These are phyloP conservation scores for Hypoxylon perforatum DNA, from an alignment of 495 filamentous ascomycete species.

Conservation along the genomic window DNA sequence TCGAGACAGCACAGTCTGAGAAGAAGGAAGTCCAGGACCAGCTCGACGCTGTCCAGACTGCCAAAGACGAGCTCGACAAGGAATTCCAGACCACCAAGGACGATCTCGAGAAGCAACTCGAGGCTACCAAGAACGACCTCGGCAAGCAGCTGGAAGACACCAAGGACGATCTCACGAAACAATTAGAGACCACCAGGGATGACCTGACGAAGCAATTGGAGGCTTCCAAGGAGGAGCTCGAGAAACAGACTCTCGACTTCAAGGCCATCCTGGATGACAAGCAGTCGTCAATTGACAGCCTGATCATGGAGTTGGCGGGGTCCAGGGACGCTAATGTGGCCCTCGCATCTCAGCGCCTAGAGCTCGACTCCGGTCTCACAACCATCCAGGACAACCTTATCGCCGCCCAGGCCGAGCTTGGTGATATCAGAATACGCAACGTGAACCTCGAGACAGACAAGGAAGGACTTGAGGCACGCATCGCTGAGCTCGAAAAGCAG, in stretches of 20 bases:
- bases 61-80: conserved; percentile 8
- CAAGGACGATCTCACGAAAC: conserved; percentile 35
- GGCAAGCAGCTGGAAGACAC: conserved; percentile 28
- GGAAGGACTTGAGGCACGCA: conserved; percentile 36
- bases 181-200: conserved; percentile 28
- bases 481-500: conserved; percentile 37
- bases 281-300: conserved; percentile 41
- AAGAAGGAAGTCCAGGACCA: conserved; percentile 28
- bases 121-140: conserved; percentile 33
- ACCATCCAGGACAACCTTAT: conserved; percentile 38
- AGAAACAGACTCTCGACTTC: conserved; percentile 47
- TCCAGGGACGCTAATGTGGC: conserved; percentile 48
- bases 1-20: conserved; percentile 43
- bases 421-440: conserved; percentile 29
- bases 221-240: conserved; percentile 35
- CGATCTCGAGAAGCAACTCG: conserved; percentile 49
- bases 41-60: conserved; percentile 22
- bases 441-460: conserved; percentile 39
- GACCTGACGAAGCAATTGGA: conserved; percentile 34
- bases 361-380: conserved; percentile 33
- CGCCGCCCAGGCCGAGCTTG: conserved; percentile 39
- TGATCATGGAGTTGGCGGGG: conserved; percentile 44
- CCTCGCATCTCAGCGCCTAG: conserved; percentile 40
- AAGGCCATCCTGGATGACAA: conserved; percentile 46
- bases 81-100: conserved; percentile 16